Evolutionary conservation across 2,329 filamentous ascomycete species (phyloP), one percentile per base, ranked within the genome.

Genomic region (Fusarium mexicanum): DNA sequence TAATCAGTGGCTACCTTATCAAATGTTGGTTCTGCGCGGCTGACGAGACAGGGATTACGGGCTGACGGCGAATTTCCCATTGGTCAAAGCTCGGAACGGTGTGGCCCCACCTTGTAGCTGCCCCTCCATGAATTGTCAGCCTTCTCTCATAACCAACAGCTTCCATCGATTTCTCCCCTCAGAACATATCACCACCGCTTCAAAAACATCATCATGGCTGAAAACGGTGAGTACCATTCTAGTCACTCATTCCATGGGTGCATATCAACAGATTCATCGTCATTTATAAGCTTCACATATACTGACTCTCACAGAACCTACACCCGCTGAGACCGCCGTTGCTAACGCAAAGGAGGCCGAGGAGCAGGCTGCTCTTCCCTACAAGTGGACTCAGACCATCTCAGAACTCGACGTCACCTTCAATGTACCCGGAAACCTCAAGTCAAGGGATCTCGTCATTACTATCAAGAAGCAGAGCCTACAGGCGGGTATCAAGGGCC

Each of bases 311-410:
- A 58, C 77, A 88, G 89, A 91, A 79, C 85, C 82, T 63, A 87
- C 85, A 29, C 84, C 87, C 67, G 89, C 88, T 72, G 87, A 90
- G 74, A 85, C 87, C 75, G 90, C 87, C 17, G 89, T 89, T 26
- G 87, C 88, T 66, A 87, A 86, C 74, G 92, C 91, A 71, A 91
- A 92, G 81, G 95, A 99, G 85, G 87, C 89, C 64, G 93, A 92
- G 78, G 96, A 99, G 85, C 96, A 99, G 86, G 93, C 91, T 47
- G 90, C 92, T 31, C 91, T 99, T 47, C 96, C 96, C 2, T 99
- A 99, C 91, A 96, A 97, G 86, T 99, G 96, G 96, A 93, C 90
- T 17, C 96, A 99, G 85, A 95, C 93, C 31, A 98, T 99, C 81
- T 88, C 88, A 77, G 96, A 98, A 80, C 86, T 98, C 69, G 94